Evolutionary conservation across 1,284 basidiomycete genomes (phyloP).

Genomic region (Coniferiporia sulphurascens): DNA sequence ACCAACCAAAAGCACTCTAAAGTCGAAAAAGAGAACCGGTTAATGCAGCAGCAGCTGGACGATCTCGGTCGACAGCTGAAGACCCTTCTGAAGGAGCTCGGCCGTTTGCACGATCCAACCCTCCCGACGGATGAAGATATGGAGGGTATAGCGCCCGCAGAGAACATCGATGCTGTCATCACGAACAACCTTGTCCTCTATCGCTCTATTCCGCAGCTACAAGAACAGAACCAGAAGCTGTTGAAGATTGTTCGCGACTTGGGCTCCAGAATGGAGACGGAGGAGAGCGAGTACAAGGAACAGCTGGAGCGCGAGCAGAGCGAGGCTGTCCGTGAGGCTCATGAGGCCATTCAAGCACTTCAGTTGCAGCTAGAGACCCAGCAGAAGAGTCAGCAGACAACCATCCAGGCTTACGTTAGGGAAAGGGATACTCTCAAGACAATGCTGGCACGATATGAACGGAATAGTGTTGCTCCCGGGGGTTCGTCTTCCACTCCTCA

Average conservation of each 20-base stretch:
- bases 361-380: slow-evolving; percentile 70
- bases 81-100: slow-evolving; percentile 72
- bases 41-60: slow-evolving; percentile 73
- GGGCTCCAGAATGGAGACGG: slow-evolving; percentile 71
- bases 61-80: slow-evolving; percentile 89
- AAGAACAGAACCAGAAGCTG: slow-evolving; percentile 88
- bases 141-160: slow-evolving; percentile 46
- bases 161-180: slow-evolving; percentile 75
- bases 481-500: slow-evolving; percentile 18
- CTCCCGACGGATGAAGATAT: slow-evolving; percentile 72
- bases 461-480: slow-evolving; percentile 25
- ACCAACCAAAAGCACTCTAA: slow-evolving; percentile 55
- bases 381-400: slow-evolving; percentile 62
- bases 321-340: slow-evolving; percentile 82
- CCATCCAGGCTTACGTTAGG: slow-evolving; percentile 75
- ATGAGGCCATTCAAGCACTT: slow-evolving; percentile 78
- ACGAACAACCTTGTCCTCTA: slow-evolving; percentile 89
- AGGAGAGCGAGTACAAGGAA: slow-evolving; percentile 66
- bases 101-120: slow-evolving; percentile 76
- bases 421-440: slow-evolving; percentile 85
- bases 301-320: slow-evolving; percentile 67
- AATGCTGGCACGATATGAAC: slow-evolving; percentile 56
- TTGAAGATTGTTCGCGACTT: slow-evolving; percentile 81
- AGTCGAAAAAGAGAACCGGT: slow-evolving; percentile 53
- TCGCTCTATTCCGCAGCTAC: slow-evolving; percentile 73